These are phyloP conservation scores for Solanum chacoense DNA, from an alignment of 305 asterid species.

Conservation along the genomic window DNA sequence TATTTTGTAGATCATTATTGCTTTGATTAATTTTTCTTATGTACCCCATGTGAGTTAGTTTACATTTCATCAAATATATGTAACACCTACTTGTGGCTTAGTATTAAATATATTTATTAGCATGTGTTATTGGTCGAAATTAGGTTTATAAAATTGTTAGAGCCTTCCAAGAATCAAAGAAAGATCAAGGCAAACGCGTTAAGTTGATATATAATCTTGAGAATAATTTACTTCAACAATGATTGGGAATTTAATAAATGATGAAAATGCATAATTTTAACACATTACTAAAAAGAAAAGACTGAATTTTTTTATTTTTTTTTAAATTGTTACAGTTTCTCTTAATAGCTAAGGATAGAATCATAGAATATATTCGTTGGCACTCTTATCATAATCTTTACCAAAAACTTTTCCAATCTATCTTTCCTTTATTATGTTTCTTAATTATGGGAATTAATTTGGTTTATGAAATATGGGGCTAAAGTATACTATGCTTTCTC, in stretches of 20 bases:
- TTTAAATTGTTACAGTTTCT: neutral
- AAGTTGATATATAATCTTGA: neutral
- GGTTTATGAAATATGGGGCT: neutral
- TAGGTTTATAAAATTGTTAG: neutral
- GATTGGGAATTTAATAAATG: neutral
- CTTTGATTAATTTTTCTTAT: neutral
- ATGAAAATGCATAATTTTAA: neutral
- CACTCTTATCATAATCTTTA: slow-evolving; percentile 3
- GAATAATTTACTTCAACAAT: neutral
- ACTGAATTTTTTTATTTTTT: no score
- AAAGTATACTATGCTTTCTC: neutral
- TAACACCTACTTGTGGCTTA: neutral
- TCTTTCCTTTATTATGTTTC: neutral
- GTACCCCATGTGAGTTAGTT: neutral
- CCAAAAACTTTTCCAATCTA: neutral
- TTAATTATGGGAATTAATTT: neutral
- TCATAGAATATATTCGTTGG: slow-evolving; percentile 4
- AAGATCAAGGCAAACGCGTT: neutral
- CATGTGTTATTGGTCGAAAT: neutral
- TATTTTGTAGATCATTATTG: neutral
- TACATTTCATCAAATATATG: neutral
- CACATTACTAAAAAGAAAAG: neutral
- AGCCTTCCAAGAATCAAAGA: slow-evolving; percentile 1
- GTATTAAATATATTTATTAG: neutral
- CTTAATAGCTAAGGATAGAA: slow-evolving; percentile 5